A percentile compares a stretch with the other conserved stretches of the same genome.
Conservation (phyloP, 768 basidiomycete species). For the Lenzites betulinus region DNA sequence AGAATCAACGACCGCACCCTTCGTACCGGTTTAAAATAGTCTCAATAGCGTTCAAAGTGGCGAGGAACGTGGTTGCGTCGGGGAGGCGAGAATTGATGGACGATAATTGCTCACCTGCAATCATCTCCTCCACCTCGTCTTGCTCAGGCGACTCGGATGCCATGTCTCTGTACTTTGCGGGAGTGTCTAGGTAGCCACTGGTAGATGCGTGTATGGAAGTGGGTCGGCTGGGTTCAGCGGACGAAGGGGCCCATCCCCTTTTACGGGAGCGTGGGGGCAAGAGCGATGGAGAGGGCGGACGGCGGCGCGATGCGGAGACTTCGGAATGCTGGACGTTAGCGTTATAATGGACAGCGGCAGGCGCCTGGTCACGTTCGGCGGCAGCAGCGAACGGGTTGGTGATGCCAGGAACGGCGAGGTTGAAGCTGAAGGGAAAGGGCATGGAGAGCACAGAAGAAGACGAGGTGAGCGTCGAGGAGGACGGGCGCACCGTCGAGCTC, state of each 20-base stretch:
- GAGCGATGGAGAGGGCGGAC: slow-evolving; percentile 37
- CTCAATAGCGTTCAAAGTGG: too few species aligned
- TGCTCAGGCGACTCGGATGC: slow-evolving; percentile 33
- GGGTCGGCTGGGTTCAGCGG: slow-evolving; percentile 55
- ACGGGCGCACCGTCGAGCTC: slow-evolving; percentile 15
- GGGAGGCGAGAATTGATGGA: background rate
- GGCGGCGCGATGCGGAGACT: slow-evolving; percentile 20
- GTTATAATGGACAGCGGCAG: slow-evolving; percentile 25
- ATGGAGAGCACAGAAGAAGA: slow-evolving; percentile 10
- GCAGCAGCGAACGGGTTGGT: slow-evolving; percentile 58
- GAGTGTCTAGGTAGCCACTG: slow-evolving; percentile 69
- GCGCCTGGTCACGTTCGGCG: background rate
- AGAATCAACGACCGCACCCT: too few species aligned
- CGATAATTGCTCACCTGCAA: slow-evolving; percentile 39
- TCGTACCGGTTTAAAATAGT: too few species aligned
- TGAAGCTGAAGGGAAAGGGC: slow-evolving; percentile 73
- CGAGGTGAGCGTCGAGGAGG: slow-evolving; percentile 2
- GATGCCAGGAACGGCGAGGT: slow-evolving; percentile 61
- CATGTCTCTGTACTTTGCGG: slow-evolving; percentile 57
- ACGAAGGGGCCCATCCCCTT: slow-evolving; percentile 73
- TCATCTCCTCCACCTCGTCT: slow-evolving; percentile 48
- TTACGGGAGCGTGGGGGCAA: slow-evolving; percentile 54
- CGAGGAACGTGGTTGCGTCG: too few species aligned
- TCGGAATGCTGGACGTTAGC: slow-evolving; percentile 25
- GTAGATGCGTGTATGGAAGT: slow-evolving; percentile 54